phyloP scores from a whole-genome alignment of 2,329 filamentous ascomycete genomes.

The Alternaria triticimaculans region DNA sequence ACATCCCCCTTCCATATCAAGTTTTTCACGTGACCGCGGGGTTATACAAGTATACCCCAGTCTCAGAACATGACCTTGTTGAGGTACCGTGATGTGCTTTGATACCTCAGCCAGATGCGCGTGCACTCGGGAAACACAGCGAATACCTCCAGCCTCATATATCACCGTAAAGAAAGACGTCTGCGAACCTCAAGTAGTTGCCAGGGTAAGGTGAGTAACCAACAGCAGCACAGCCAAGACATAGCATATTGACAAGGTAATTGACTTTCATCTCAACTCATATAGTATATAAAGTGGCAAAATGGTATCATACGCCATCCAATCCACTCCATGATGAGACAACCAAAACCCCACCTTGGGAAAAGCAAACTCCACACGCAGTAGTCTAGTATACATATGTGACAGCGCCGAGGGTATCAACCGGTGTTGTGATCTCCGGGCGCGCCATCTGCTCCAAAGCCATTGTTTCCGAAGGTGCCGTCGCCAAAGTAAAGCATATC shows the following conservation, averaged over 20 bases:
- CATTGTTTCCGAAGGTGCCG: slow-evolving; percentile 9
- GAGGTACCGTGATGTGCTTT: not conserved
- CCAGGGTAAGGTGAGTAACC: not conserved
- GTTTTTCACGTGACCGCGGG: not conserved
- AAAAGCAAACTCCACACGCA: not conserved
- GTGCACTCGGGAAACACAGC: not conserved
- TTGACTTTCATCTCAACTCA: not conserved
- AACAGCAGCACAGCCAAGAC: not conserved
- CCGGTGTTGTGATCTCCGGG: not conserved
- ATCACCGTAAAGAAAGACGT: not conserved
- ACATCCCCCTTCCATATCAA: not conserved
- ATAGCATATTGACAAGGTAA: not conserved
- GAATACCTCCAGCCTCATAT: not conserved
- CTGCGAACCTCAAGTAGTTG: not conserved
- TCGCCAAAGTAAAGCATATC: slow-evolving; percentile 62
- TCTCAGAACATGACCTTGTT: not conserved
- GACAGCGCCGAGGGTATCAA: not conserved
- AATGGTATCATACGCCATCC: not conserved
- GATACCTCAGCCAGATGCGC: not conserved
- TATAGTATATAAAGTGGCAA: not conserved
- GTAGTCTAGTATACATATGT: not conserved
- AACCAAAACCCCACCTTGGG: not conserved
- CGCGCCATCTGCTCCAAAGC: slow-evolving; percentile 4
- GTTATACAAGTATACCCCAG: not conserved
- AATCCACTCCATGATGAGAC: not conserved